phyloP scores from a whole-genome alignment of 768 basidiomycete species.

The Xerocomellus dryophilus region DNA sequence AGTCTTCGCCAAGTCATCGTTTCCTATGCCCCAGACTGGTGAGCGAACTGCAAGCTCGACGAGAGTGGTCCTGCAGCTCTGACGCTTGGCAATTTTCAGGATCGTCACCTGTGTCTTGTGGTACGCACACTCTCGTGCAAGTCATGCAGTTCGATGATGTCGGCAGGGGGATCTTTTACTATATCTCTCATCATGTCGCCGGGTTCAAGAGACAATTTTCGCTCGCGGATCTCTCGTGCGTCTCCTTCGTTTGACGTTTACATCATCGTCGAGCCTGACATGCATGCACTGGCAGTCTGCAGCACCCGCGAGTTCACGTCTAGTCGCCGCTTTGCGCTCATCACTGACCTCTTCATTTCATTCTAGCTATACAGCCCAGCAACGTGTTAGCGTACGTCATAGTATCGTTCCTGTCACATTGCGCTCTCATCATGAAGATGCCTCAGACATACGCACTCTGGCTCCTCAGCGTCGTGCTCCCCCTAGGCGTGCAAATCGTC shows the following conservation, averaged over 20 bases:
- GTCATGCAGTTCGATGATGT: not conserved
- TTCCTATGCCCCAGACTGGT: constrained; percentile 80
- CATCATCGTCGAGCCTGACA: constrained; percentile 11
- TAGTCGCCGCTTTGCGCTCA: not conserved
- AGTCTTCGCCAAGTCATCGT: constrained; percentile 22
- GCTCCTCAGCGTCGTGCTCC: constrained; percentile 49
- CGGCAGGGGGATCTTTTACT: constrained; percentile 52
- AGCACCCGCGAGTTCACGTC: constrained; percentile 34
- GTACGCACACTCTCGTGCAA: constrained; percentile 38
- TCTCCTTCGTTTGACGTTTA: constrained; percentile 8
- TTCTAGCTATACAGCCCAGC: constrained; percentile 58
- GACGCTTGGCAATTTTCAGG: constrained; percentile 43
- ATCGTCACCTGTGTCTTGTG: constrained; percentile 57
- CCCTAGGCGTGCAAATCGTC: constrained; percentile 61
- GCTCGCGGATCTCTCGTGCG: constrained; percentile 69
- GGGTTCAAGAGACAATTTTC: constrained; percentile 81
- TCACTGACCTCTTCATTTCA: not conserved
- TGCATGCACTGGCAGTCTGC: constrained; percentile 28
- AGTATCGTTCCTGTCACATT: not conserved
- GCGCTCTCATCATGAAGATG: not conserved
- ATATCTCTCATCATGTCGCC: constrained; percentile 49
- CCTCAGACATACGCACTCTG: constrained; percentile 39
- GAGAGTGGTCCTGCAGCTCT: not conserved
- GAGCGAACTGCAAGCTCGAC: constrained; percentile 15
- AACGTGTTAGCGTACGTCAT: constrained; percentile 56